Base-by-base conservation (phyloP, 2,329 filamentous ascomycete species). In the Epichloe sp. region DNA sequence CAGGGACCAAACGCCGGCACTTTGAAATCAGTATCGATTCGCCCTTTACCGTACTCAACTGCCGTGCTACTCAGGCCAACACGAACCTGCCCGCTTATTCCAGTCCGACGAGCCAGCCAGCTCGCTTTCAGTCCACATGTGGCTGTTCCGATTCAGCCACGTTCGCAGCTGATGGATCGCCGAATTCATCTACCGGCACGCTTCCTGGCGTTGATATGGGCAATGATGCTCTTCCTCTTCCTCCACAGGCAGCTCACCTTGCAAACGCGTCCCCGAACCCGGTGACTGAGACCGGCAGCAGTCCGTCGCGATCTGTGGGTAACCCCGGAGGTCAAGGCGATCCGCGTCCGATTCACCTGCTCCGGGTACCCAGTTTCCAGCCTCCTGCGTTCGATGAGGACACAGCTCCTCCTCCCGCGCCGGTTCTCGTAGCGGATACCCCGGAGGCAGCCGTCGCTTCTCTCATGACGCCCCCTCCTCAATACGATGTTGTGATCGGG, bases 11-110 rank as follows among this genome's bases (percentile, higher is more conserved):
- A 62, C 80, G 89, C 56, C 80, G 89, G 36, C 90, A 95, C 63
- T 96, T 95, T 58, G 90, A 96, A 66, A 95, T 95, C 60, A 95
- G 88, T 58, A 96, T 96, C 59, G 90, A 96, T 68, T 95, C 89
- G 1, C 90, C 90, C 1, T 91, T 96, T 63, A 91, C 91, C 55
- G 88, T 95, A 44, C 83, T 95, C 46, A 91, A 90, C 55, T 96
- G 90, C 70, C 86, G 86, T 55, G 89, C 90, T n/a, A 94, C 88
- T 0, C 86, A 93, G 64, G 85, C 87, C 47, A 95, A 95, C 66
- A 95, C 86, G 26, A 82, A 82, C 12, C 76, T 95, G 11, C 90
- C 90, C 0, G 85, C 86, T 15, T 96, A 96, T 65, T 69, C 71
- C 6, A 72, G 74, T 21, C 62, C 67, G 4, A 82, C 80, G 8